Evolutionary conservation across 768 basidiomycete genomes (phyloP).

Genomic region (Hericium rajendrae): DNA sequence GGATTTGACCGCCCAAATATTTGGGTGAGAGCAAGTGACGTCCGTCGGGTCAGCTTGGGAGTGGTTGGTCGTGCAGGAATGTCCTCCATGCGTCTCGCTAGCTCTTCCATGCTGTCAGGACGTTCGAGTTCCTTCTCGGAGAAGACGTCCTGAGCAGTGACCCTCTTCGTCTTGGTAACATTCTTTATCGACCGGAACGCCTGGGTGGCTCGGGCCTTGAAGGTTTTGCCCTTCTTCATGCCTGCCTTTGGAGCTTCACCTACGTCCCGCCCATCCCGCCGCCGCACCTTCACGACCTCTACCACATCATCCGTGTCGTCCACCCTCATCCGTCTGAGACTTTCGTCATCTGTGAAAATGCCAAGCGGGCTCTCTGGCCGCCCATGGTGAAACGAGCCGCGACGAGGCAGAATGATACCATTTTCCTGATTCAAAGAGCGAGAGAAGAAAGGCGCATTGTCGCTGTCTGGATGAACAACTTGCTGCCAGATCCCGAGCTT

Average conservation of each 20-base stretch:
- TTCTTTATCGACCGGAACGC: slow-evolving; percentile 28
- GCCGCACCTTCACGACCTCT: slow-evolving; percentile 26
- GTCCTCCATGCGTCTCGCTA: neutral
- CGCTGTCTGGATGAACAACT: slow-evolving; percentile 14
- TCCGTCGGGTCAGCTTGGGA: neutral
- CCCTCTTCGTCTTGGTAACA: slow-evolving; percentile 18
- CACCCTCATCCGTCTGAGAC: slow-evolving; percentile 10
- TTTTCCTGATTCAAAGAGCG: slow-evolving; percentile 16
- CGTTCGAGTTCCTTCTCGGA: slow-evolving; percentile 4
- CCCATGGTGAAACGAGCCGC: slow-evolving; percentile 10
- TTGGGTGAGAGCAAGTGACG: neutral
- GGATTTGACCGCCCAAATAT: neutral
- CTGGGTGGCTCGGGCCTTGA: slow-evolving; percentile 24
- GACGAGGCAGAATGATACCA: slow-evolving; percentile 21
- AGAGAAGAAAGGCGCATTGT: slow-evolving; percentile 21
- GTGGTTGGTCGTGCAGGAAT: neutral
- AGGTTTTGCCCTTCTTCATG: slow-evolving; percentile 23
- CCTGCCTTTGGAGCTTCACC: slow-evolving; percentile 11
- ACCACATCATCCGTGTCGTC: slow-evolving; percentile 21
- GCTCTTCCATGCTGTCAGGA: neutral
- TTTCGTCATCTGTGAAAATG: slow-evolving; percentile 4
- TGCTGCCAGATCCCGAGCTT: slow-evolving; percentile 21
- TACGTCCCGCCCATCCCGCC: slow-evolving; percentile 21
- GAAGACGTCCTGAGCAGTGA: slow-evolving; percentile 2
- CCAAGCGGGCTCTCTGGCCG: neutral